Evolutionary conservation across 2,329 filamentous ascomycete species (phyloP).

Genomic region (Chalaropsis thielavioides): DNA sequence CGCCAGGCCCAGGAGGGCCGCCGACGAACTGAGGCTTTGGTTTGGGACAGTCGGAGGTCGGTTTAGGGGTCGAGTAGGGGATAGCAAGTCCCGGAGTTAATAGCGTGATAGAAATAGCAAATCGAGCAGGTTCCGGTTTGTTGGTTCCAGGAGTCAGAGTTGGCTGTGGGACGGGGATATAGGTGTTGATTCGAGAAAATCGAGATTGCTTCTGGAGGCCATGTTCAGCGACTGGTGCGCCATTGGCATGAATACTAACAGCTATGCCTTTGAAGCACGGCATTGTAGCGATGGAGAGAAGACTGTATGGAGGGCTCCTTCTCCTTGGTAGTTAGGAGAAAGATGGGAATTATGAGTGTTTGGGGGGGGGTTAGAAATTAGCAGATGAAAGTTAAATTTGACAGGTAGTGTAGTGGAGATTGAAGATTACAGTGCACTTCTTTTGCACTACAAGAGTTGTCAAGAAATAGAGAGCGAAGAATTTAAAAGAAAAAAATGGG

Average conservation of each 20-base stretch:
- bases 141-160: conserved; percentile 48
- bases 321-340: background rate
- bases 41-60: conserved; percentile 59
- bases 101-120: conserved; percentile 95
- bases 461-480: background rate
- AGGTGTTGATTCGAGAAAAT: conserved; percentile 84
- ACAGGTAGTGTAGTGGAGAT: background rate
- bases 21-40: conserved; percentile 74
- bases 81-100: conserved; percentile 78
- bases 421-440: background rate
- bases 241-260: conserved; percentile 81
- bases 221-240: conserved; percentile 74
- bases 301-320: background rate
- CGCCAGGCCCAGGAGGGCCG: conserved; percentile 43
- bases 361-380: background rate
- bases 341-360: background rate
- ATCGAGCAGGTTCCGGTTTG: conserved; percentile 84
- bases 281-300: conserved; percentile 33
- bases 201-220: conserved; percentile 90
- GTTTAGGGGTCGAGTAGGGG: conserved; percentile 80
- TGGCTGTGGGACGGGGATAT: conserved; percentile 87
- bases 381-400: conserved; percentile 2
- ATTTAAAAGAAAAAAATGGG: background rate
- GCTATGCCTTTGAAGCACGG: conserved; percentile 99
- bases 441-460: background rate